Evolutionary conservation across 306 rosid species (phyloP), one percentile per base, ranked within the genome.

Genomic region (Ziziphus jujuba): DNA sequence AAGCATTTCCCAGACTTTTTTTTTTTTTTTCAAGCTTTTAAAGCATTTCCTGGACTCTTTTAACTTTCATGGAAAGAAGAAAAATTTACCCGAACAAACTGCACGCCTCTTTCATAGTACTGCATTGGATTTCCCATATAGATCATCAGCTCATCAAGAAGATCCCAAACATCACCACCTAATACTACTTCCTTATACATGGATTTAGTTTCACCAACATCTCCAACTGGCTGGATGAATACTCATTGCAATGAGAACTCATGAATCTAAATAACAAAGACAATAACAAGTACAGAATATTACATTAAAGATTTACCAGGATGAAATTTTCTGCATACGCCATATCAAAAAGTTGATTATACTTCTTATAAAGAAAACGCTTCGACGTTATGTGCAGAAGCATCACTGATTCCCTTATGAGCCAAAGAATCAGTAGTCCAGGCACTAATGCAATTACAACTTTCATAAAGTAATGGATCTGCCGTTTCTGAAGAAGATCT

Each of bases 161-260:
- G 96, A 73, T 90, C 96, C 99, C 99, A 93, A 58, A 90, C 97
- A 69, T 93, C 99, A 74, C 97, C 99, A 51, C 99, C 99, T 68
- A 93, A 77, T 58, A 93, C 95, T 56, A 93, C 96, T 70, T 93
- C 99, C 75, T 93, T 93, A 70, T 77, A 72, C 97, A 93, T 90
- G 23, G 97, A 88, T 71, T 87, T 86, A 52, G 90, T 83, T 68
- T 85, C 89, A 72, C 99, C 89, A 20, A 75, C 91, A 74, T 86
- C 87, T 77, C 97, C 90, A 56, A 90, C 81, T 43, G 97, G 97
- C 99, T 93, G 90, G 55, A 79, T 33, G 53, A 70, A 56, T 63
- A 61, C n/a, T 56, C 53, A 15, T 67, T 59, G 65, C 61, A 47
- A 21, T 22, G 44, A 65, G 58, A 72, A 57, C 33, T 72, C 56